A percentile compares a stretch with the other conserved stretches of the same genome.
phyloP scores from a whole-genome alignment of 2,329 filamentous ascomycete species.

The Hortaea sp. region DNA sequence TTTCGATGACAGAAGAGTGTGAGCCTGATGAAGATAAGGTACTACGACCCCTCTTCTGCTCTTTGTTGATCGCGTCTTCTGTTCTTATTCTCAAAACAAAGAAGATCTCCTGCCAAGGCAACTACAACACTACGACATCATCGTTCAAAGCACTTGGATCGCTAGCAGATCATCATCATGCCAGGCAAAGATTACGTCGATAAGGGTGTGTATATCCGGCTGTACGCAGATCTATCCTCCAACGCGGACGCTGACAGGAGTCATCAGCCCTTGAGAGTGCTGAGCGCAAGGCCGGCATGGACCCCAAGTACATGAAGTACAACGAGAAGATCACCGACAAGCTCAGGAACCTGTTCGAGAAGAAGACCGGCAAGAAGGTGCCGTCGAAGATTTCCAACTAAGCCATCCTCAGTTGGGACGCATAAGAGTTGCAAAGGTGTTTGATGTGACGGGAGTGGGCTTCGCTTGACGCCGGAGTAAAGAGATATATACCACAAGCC shows the following conservation, averaged over 20 bases:
- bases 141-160: too few relatives aligned
- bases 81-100: neutral
- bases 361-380: conserved; percentile 12
- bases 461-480: too few relatives aligned
- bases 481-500: too few relatives aligned
- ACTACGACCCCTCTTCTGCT: neutral
- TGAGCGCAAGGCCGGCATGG: neutral
- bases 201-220: neutral
- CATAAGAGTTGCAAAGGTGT: too few relatives aligned
- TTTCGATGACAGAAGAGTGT: neutral
- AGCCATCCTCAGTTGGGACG: neutral
- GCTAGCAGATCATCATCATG: too few relatives aligned
- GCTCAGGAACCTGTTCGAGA: conserved; percentile 9
- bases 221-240: too few relatives aligned
- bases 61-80: neutral
- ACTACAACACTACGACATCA: neutral
- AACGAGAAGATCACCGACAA: conserved; percentile 11
- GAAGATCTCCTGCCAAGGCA: neutral
- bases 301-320: neutral
- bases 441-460: too few relatives aligned
- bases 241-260: neutral
- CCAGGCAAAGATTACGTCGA: conserved; percentile 2
- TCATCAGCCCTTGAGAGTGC: neutral
- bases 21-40: neutral
- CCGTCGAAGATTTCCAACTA: conserved; percentile 11